phyloP scores from a whole-genome alignment of 371 early-diverging fungal genomes.

The Umbelopsis sp. region DNA sequence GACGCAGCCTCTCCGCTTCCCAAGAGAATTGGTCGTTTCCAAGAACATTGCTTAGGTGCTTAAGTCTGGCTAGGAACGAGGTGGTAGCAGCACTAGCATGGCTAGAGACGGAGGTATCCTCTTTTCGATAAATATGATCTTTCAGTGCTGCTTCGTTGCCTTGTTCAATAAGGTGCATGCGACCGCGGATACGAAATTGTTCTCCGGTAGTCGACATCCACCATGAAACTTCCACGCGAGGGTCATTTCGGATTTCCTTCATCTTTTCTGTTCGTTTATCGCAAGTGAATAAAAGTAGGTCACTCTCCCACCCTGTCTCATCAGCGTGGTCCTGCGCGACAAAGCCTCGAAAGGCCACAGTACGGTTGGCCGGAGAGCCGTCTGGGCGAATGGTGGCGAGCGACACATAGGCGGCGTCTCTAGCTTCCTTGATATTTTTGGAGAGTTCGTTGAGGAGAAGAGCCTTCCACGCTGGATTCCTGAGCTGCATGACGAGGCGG shows the following conservation, averaged over 20 bases:
- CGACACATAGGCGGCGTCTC: conserved; percentile 37
- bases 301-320: conserved; percentile 45
- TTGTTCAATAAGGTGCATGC: conserved; percentile 22
- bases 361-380: conserved; percentile 48
- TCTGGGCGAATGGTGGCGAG: conserved; percentile 44
- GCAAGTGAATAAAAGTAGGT: conserved; percentile 38
- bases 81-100: conserved; percentile 26
- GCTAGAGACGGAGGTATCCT: conserved; percentile 10
- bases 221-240: conserved; percentile 46
- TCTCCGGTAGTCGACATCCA: conserved; percentile 27
- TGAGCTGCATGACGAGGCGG: not conserved
- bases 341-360: conserved; percentile 53
- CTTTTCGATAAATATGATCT: conserved; percentile 26
- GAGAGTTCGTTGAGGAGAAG: conserved; percentile 3
- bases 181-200: conserved; percentile 25
- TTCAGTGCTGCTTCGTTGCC: conserved; percentile 13
- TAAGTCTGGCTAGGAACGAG: conserved; percentile 24
- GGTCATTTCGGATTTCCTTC: conserved; percentile 34
- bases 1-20: conserved; percentile 43
- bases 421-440: conserved; percentile 1
- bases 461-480: conserved; percentile 4
- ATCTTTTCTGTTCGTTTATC: conserved; percentile 47
- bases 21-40: conserved; percentile 30
- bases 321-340: conserved; percentile 45
- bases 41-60: conserved; percentile 19